A percentile compares a stretch with the other conserved stretches of the same genome.
phyloP scores from a whole-genome alignment of 1,284 basidiomycete genomes.

The Sporisorium scitamineum region DNA sequence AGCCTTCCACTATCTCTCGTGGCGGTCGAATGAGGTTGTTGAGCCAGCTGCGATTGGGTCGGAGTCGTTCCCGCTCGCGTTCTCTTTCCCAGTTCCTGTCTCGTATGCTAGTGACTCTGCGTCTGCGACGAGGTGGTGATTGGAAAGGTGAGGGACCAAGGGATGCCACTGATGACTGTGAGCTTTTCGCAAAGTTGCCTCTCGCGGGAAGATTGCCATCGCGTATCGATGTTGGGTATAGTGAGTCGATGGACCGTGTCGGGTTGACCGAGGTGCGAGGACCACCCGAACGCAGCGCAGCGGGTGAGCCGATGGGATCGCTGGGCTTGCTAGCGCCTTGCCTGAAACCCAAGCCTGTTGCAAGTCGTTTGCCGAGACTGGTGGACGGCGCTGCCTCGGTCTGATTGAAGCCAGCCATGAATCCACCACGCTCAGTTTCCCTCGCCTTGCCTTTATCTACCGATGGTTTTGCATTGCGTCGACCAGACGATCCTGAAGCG shows the following conservation, averaged over 20 bases:
- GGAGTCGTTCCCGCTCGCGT: constrained; percentile 30
- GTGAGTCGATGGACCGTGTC: constrained; percentile 14
- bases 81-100: constrained; percentile 47
- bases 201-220: not conserved
- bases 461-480: constrained; percentile 12
- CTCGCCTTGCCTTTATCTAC: constrained; percentile 37
- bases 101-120: constrained; percentile 44
- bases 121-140: constrained; percentile 28
- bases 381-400: constrained; percentile 21
- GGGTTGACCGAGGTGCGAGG: constrained; percentile 4
- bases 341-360: constrained; percentile 37
- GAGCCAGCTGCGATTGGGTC: constrained; percentile 46
- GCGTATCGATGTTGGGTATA: constrained; percentile 18
- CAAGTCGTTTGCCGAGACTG: constrained; percentile 39
- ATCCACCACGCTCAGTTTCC: constrained; percentile 17
- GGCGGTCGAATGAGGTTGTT: constrained; percentile 70
- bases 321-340: constrained; percentile 16
- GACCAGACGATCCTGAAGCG: constrained; percentile 1
- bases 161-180: constrained; percentile 8
- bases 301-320: constrained; percentile 4
- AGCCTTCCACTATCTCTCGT: constrained; percentile 70
- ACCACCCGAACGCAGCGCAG: constrained; percentile 5
- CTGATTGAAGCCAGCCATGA: constrained; percentile 32
- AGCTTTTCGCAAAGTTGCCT: constrained; percentile 2
- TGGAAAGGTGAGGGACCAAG: constrained; percentile 42